A percentile compares a stretch with the other conserved stretches of the same genome.
Conservation (phyloP, 176 grass and related monocot species). For the Panicum miliaceum region DNA sequence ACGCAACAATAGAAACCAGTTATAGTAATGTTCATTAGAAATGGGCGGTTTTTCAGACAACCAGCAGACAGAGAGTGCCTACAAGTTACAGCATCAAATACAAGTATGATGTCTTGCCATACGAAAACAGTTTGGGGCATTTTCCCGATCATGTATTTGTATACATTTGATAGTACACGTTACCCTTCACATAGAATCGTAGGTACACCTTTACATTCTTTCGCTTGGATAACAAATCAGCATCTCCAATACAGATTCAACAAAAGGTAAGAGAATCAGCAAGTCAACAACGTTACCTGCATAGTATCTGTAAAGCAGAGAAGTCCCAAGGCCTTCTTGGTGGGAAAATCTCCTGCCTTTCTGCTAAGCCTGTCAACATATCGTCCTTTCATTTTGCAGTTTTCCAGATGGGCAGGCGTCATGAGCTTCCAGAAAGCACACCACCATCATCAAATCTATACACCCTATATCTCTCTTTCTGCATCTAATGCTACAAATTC, state of each 20-base stretch:
- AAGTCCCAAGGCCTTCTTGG: slow-evolving; percentile 32
- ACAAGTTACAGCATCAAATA: neutral
- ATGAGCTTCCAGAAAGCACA: slow-evolving; percentile 39
- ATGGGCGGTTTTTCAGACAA: neutral
- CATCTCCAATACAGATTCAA: slow-evolving; percentile 18
- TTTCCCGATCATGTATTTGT: neutral
- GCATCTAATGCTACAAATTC: slow-evolving; percentile 50
- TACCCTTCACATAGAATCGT: neutral
- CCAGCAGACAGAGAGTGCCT: neutral
- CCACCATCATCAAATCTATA: slow-evolving; percentile 61
- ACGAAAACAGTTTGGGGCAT: neutral
- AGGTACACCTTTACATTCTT: slow-evolving; percentile 30
- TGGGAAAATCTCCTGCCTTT: slow-evolving; percentile 42
- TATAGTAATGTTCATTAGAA: neutral
- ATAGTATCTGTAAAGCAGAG: slow-evolving; percentile 1
- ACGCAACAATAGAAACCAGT: neutral
- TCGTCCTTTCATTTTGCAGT: slow-evolving; percentile 33
- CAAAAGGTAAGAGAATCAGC: slow-evolving; percentile 14
- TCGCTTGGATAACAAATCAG: neutral
- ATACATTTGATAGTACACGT: slow-evolving; percentile 12
- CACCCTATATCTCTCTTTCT: slow-evolving; percentile 55
- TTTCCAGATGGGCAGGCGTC: slow-evolving; percentile 34
- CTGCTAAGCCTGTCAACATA: slow-evolving; percentile 35
- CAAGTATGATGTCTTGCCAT: neutral
- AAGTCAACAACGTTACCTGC: slow-evolving; percentile 30